Conservation (phyloP, 2,329 filamentous ascomycete species). For the Amylocarpus encephaloides region DNA sequence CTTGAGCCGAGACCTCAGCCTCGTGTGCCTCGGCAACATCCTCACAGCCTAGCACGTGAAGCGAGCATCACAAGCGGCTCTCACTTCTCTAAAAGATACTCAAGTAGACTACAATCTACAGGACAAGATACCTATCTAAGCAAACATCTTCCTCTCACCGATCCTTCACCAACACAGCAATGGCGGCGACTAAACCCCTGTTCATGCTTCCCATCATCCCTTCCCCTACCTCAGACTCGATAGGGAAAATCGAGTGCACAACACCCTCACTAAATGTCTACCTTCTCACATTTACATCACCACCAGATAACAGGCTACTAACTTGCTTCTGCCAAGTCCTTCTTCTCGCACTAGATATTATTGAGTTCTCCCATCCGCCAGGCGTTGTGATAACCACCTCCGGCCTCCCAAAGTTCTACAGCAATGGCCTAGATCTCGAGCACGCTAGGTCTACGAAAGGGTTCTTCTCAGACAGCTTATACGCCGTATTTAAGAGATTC, state of each 20-base stretch:
- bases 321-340: conserved; percentile 62
- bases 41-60: not conserved
- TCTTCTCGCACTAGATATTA: conserved; percentile 64
- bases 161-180: not conserved
- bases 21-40: conserved; percentile 9
- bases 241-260: conserved; percentile 57
- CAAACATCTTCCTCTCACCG: too few species aligned
- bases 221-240: conserved; percentile 37
- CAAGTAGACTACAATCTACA: too few species aligned
- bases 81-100: too few species aligned
- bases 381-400: conserved; percentile 75
- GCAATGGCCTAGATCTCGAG: conserved; percentile 73
- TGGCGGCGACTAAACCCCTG: conserved; percentile 32
- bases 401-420: conserved; percentile 71
- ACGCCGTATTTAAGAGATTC: conserved; percentile 57
- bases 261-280: conserved; percentile 56
- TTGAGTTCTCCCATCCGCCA: conserved; percentile 57
- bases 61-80: not conserved
- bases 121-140: too few species aligned
- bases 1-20: not conserved
- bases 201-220: conserved; percentile 54
- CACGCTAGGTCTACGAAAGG: conserved; percentile 53
- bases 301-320: conserved; percentile 71
- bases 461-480: conserved; percentile 58
- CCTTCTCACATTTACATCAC: conserved; percentile 63